A percentile compares a stretch with the other conserved stretches of the same genome.
Conservation (phyloP, 345 rosid genomes). For the Psidium guajava region DNA sequence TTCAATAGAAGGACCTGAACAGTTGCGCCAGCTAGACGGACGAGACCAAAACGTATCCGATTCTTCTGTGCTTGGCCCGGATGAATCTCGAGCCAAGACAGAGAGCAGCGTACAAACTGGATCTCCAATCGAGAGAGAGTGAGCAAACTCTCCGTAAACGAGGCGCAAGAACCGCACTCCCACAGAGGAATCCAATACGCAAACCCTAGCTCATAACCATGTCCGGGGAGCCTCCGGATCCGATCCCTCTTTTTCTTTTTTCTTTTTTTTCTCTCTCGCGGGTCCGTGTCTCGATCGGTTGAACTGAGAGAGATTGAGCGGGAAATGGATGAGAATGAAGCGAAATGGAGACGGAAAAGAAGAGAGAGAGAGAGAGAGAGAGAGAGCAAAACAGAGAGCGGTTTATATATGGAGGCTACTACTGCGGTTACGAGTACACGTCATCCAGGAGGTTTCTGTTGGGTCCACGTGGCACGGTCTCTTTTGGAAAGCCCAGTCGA, state of each 20-base stretch:
- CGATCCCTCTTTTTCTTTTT: neutral
- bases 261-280: neutral
- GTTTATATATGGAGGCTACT: constrained; percentile 46
- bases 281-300: constrained; percentile 20
- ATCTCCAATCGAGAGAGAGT: too few species aligned
- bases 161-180: too few species aligned
- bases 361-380: neutral
- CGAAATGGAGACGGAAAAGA: neutral
- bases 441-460: constrained; percentile 4
- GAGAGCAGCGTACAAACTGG: too few species aligned
- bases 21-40: constrained; percentile 3
- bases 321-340: constrained; percentile 23
- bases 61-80: constrained; percentile 82
- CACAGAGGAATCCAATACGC: too few species aligned
- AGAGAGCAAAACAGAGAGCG: neutral
- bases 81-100: constrained; percentile 83
- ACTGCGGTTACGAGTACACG: constrained; percentile 24
- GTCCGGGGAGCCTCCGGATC: neutral
- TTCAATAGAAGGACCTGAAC: neutral
- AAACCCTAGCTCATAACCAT: too few species aligned
- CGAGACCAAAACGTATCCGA: constrained; percentile 22
- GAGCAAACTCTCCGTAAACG: too few species aligned
- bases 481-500: too few species aligned
- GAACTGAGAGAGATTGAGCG: neutral
- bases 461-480: neutral